Conservation (phyloP, 768 basidiomycete species). For the Rhodotorula diobovata region DNA sequence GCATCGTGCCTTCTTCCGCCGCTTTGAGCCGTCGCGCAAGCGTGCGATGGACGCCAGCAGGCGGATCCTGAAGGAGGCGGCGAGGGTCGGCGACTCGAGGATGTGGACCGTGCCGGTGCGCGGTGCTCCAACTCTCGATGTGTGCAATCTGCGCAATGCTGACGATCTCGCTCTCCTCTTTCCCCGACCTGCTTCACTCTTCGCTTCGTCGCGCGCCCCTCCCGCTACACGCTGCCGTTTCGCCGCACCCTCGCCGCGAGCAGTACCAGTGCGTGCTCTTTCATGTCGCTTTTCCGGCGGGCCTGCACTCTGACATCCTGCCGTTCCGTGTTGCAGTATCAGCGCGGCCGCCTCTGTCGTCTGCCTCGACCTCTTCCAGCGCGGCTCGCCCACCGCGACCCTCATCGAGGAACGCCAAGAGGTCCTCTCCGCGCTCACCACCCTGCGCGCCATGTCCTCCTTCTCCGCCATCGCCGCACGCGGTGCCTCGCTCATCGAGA, state of each 20-base stretch:
- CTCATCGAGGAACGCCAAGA: slow-evolving; percentile 8
- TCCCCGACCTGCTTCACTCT: too few species aligned
- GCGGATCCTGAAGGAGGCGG: slow-evolving; percentile 4
- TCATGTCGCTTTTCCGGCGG: background rate
- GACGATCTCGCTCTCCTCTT: background rate
- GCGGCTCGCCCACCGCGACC: background rate
- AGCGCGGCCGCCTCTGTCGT: slow-evolving; percentile 12
- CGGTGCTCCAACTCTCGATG: background rate
- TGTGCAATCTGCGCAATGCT: background rate
- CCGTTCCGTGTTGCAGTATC: background rate
- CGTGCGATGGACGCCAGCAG: slow-evolving; percentile 8
- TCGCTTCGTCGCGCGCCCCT: too few species aligned
- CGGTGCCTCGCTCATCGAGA: slow-evolving; percentile 13
- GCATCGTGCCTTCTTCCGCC: slow-evolving; percentile 10
- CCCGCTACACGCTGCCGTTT: too few species aligned
- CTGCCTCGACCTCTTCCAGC: slow-evolving; percentile 29
- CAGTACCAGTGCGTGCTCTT: slow-evolving; percentile 54
- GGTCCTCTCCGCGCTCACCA: background rate
- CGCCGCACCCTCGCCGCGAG: background rate
- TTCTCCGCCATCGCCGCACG: slow-evolving; percentile 4
- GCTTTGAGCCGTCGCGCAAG: slow-evolving; percentile 12
- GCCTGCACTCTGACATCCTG: background rate
- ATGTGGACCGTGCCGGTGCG: slow-evolving; percentile 12
- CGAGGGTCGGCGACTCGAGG: background rate
- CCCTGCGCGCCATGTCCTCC: background rate